Base-by-base conservation (phyloP, 768 basidiomycete genomes). In the Mycena maculata region DNA sequence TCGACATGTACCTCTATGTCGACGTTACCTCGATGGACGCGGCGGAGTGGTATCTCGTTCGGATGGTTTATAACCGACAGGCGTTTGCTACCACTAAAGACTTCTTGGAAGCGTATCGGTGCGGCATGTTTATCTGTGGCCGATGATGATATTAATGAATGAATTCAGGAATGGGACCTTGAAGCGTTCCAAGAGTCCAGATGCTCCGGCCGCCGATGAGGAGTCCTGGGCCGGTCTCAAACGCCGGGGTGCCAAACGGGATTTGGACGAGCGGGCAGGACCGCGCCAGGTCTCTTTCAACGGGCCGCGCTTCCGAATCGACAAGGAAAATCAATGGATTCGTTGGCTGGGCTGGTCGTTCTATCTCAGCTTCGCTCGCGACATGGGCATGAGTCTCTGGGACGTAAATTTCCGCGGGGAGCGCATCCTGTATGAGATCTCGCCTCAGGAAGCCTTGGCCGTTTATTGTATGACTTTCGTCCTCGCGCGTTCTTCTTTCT, bases 311-410 rank as follows among this genome's bases (percentile, higher is more conserved):
- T 90, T 85, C 73, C 79, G 87, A 42, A 84, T 90, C 2, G 86
- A 91, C 69, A 72, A 72, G 25, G 80, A 81, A 39, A 76, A 78
- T 47, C 82, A 87, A 68, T 89, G 86, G 67, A 75, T 91, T n/a
- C 86, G 82, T 48, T 91, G 90, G 90, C 87, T 91, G 87, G 87
- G 87, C 3, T 90, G 88, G 88, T 80, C 82, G 0, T 60, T 90
- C 75, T 90, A 85, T 67, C 79, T 90, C 33, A 85, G 87, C 54
- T 91, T 90, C 72, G 87, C 88, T 60, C 75, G 88, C 30, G 90
- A 91, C 71, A 90, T 90, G 88, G 90, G 88, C 16, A 68, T 89
- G 67, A 85, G 81, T 64, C 75, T 90, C 22, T 90, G 87, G 86
- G 85, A 90, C 71, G 81, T 90, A 49, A 79, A 83, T 5, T 87